These are phyloP conservation scores for Chlamydomonas schloesseri DNA, from an alignment of 139 green algal species.

Conservation along the genomic window DNA sequence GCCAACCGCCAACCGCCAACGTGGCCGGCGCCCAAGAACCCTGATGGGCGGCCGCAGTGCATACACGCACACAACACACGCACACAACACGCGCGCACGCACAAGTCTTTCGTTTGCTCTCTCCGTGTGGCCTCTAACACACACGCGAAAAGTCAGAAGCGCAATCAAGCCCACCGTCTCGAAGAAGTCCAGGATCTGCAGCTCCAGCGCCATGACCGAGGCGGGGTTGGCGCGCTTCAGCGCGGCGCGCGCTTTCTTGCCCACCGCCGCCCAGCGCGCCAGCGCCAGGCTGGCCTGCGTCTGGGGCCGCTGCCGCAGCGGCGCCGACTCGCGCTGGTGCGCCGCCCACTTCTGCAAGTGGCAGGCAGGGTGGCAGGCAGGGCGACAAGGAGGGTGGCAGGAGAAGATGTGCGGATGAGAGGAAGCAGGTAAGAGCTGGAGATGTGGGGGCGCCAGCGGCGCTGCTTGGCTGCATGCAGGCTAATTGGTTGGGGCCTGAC, in stretches of 20 bases:
- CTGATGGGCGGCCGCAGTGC: too few relatives aligned
- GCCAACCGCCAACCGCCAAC: too few relatives aligned
- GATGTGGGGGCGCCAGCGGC: too few relatives aligned
- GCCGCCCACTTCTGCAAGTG: conserved; percentile 31
- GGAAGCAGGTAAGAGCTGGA: too few relatives aligned
- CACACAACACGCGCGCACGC: too few relatives aligned
- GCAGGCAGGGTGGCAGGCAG: background rate
- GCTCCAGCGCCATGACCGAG: conserved; percentile 63
- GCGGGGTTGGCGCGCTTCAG: conserved; percentile 60
- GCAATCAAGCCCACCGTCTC: conserved; percentile 49
- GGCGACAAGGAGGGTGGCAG: background rate
- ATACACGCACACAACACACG: too few relatives aligned
- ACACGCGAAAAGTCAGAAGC: too few relatives aligned
- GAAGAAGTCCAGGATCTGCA: conserved; percentile 53
- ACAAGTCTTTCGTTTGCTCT: too few relatives aligned
- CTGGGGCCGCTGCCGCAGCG: conserved; percentile 10
- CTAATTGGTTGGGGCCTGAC: too few relatives aligned
- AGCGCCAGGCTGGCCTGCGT: conserved; percentile 49
- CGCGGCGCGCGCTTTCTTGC: conserved; percentile 44
- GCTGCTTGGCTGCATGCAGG: too few relatives aligned
- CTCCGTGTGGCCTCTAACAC: too few relatives aligned
- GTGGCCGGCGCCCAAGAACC: too few relatives aligned
- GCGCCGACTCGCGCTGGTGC: conserved; percentile 33
- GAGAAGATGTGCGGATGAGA: background rate
- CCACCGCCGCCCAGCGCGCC: conserved; percentile 49